Base-by-base conservation (phyloP, 2,329 filamentous ascomycete species). In the Trichoderma breve region DNA sequence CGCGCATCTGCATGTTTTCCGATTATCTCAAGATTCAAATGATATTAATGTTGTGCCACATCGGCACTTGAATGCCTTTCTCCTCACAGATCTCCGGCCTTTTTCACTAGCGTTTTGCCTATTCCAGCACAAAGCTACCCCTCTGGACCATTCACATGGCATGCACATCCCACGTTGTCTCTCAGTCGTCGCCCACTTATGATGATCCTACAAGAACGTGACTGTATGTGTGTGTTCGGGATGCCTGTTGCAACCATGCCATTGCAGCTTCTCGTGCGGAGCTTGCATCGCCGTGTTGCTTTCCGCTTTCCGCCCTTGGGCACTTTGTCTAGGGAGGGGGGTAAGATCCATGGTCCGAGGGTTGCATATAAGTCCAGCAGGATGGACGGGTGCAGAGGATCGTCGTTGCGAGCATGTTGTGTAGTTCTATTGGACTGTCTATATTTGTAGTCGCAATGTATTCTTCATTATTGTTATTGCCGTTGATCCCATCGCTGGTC, bases 161-260 rank as follows among this genome's bases (percentile, higher is more conserved):
- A 70, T 64, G 43, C 66, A 57, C 47, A 30, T 72, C 71, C 58
- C 71, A 72, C 71, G 71, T 72, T 72, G 67, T 65, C 60, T 60
- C 64, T 70, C 32, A 39, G 66, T 28, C 71, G 47, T 39, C n/a
- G 55, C 65, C 60, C 71, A 62, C 67, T 60, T 36, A 58, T 71
- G 58, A 43, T 72, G 57, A 70, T 55, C 64, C 30, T 15, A 47
- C 47, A 39, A 64, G 32, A 72, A 72, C 71, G 71, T 72, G 71
- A 71, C 67, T 34, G 39, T 51, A 34, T 36, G 34, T 36, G 34
- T 34, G 39, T 24, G 18, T 30, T 60, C 36, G 36, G 32, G 43
- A 51, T 51, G 51, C 39, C 61, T n/a, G 55, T 57, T 72, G 71
- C 57, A 63, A 72, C 65, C 64, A 14, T 51, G 51, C 26, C 47